Conservation (phyloP, 2,329 filamentous ascomycete genomes). For the Fusarium sarcochroum region DNA sequence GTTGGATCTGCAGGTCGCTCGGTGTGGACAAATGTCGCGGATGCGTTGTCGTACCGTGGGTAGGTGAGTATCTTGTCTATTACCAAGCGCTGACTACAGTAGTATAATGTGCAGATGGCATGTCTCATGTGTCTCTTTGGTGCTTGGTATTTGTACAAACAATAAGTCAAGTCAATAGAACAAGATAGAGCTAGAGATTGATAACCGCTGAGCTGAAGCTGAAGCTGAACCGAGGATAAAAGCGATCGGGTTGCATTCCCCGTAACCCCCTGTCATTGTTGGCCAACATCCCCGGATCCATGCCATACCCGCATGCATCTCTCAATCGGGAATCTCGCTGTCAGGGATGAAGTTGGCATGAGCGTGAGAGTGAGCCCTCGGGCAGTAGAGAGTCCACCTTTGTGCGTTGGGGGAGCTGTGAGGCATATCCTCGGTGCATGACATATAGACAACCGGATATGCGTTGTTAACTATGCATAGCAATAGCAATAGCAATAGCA, state of each 20-base stretch:
- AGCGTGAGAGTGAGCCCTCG: neutral
- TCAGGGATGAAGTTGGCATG: slow-evolving; percentile 13
- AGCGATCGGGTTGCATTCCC: slow-evolving; percentile 6
- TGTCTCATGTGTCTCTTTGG: too few species aligned
- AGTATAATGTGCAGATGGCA: slow-evolving; percentile 1
- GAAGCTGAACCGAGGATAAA: slow-evolving; percentile 1
- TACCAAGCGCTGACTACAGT: slow-evolving; percentile 25
- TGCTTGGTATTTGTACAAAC: too few species aligned
- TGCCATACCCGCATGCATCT: slow-evolving; percentile 36
- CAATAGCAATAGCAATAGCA: too few species aligned
- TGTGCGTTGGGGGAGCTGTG: slow-evolving; percentile 5
- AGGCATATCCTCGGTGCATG: slow-evolving; percentile 11
- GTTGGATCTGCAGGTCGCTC: slow-evolving; percentile 37
- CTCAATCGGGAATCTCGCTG: slow-evolving; percentile 31
- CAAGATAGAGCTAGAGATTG: neutral
- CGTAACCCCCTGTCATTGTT: neutral
- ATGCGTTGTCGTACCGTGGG: slow-evolving; percentile 30
- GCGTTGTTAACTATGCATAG: slow-evolving; percentile 19
- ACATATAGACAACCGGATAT: neutral
- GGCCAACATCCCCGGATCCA: slow-evolving; percentile 19
- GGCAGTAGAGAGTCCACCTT: neutral
- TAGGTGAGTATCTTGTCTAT: slow-evolving; percentile 1
- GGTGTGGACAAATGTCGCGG: slow-evolving; percentile 24
- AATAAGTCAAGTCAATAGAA: too few species aligned
- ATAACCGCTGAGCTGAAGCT: slow-evolving; percentile 2